Conservation (phyloP, 345 rosid species). For the Citrus australasica region DNA sequence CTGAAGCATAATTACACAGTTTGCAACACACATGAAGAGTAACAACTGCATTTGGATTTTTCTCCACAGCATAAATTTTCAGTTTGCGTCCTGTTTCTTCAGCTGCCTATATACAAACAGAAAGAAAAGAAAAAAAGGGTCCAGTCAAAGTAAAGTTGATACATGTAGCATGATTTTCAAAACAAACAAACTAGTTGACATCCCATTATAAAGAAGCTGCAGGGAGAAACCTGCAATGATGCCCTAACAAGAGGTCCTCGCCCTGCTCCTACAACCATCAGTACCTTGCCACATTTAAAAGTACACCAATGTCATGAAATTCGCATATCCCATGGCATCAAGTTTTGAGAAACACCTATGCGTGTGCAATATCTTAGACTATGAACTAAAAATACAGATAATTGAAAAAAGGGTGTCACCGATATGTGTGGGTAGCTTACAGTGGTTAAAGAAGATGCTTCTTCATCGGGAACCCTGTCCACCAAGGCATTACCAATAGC, state of each 20-base stretch:
- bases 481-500: constrained; percentile 80
- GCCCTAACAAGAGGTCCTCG: constrained; percentile 99
- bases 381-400: background rate
- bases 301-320: background rate
- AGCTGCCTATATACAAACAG: constrained; percentile 63
- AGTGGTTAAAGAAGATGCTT: constrained; percentile 50
- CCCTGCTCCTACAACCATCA: constrained; percentile 99
- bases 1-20: background rate
- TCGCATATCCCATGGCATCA: background rate
- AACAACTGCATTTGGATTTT: constrained; percentile 98
- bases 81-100: constrained; percentile 87
- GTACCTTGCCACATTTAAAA: constrained; percentile 46
- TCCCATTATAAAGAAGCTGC: constrained; percentile 15
- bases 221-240: constrained; percentile 70
- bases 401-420: background rate
- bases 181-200: constrained; percentile 10
- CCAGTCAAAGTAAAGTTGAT: constrained; percentile 12
- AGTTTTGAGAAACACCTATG: background rate
- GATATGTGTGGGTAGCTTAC: constrained; percentile 37
- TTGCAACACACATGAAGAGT: constrained; percentile 82
- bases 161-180: background rate
- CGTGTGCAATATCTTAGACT: background rate
- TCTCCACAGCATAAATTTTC: constrained; percentile 92
- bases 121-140: constrained; percentile 13
- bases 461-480: constrained; percentile 78